These are phyloP conservation scores for Tetradesmus obliquus DNA, from an alignment of 139 green algal genomes.

Conservation along the genomic window DNA sequence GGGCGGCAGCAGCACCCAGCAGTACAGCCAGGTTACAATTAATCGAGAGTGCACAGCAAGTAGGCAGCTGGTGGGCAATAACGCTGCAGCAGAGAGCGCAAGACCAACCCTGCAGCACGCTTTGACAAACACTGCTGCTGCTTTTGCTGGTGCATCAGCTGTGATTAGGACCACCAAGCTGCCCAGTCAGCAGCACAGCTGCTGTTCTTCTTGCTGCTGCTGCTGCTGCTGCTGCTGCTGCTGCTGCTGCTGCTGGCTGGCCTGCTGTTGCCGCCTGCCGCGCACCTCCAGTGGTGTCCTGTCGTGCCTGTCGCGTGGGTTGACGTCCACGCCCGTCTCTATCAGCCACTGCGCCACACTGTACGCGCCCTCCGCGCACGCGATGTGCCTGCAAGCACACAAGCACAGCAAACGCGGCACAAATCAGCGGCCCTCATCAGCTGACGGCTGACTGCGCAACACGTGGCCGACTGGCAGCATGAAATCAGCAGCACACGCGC, in stretches of 20 bases:
- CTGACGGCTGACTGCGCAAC: too few species aligned
- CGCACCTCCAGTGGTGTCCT: slow-evolving; percentile 87
- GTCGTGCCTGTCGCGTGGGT: slow-evolving; percentile 82
- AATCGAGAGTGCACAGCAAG: neutral
- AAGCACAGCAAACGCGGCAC: neutral
- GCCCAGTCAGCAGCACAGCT: neutral
- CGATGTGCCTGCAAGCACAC: slow-evolving; percentile 79
- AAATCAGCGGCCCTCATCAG: neutral
- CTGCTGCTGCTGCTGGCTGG: neutral
- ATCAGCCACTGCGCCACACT: slow-evolving; percentile 89
- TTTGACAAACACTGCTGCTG: neutral
- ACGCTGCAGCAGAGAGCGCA: neutral
- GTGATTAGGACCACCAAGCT: neutral
- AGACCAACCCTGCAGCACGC: neutral
- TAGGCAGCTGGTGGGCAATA: neutral
- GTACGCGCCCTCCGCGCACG: slow-evolving; percentile 81
- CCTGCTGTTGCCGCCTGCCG: neutral
- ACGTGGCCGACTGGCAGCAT: too few species aligned
- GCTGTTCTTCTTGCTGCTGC: neutral
- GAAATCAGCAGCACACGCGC: too few species aligned
- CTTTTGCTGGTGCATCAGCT: neutral
- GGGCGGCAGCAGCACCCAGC: neutral
- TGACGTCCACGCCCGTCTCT: slow-evolving; percentile 72
- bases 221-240: neutral
- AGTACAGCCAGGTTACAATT: neutral